phyloP scores from a whole-genome alignment of 2,329 filamentous ascomycete genomes.

The Arthrobotrys megalospora region DNA sequence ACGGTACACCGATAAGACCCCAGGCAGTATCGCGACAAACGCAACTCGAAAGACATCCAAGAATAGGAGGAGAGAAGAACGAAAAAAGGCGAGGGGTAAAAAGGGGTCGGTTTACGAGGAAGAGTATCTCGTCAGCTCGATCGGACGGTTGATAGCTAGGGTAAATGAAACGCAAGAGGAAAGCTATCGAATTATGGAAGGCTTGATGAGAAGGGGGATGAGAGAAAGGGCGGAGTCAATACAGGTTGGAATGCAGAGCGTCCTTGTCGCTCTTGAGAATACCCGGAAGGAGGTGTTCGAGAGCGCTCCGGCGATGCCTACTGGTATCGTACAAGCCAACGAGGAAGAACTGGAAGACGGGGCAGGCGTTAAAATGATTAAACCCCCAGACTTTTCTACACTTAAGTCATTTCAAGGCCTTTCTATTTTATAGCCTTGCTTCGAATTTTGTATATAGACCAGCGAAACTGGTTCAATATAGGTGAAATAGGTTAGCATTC shows the following conservation, averaged over 20 bases:
- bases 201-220: conserved; percentile 85
- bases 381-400: conserved; percentile 46
- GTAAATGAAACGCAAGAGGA: conserved; percentile 82
- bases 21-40: conserved; percentile 79
- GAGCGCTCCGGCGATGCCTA: conserved; percentile 61
- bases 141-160: conserved; percentile 85
- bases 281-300: conserved; percentile 80
- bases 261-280: conserved; percentile 72
- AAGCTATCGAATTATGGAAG: conserved; percentile 80
- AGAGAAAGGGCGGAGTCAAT: conserved; percentile 86
- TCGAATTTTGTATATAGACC: background rate
- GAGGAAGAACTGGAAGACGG: conserved; percentile 63
- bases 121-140: conserved; percentile 92
- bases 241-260: conserved; percentile 80
- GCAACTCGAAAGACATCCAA: conserved; percentile 86
- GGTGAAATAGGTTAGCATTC: too few relatives aligned
- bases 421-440: conserved; percentile 37
- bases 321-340: conserved; percentile 61
- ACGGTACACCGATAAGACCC: conserved; percentile 82
- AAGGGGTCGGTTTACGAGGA: conserved; percentile 99
- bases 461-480: background rate
- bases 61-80: conserved; percentile 89
- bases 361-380: background rate
- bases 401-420: conserved; percentile 28
- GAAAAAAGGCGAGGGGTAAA: conserved; percentile 93